Conservation (phyloP, 1,139 yeast genomes). For the Pneumocystis murina region DNA sequence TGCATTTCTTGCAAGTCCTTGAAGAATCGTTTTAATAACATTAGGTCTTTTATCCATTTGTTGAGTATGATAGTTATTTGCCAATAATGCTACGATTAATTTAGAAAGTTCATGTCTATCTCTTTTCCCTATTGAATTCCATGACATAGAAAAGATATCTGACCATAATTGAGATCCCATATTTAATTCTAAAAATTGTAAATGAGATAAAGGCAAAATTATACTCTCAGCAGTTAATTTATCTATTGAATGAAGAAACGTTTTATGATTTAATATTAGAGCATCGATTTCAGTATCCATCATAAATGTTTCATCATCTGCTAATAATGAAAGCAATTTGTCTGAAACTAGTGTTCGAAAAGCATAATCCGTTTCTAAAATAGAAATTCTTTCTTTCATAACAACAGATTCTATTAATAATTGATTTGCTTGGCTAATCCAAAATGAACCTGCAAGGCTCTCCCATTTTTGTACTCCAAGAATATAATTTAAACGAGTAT, state of each 20-base stretch:
- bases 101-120: conserved; percentile 76
- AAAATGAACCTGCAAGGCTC: conserved; percentile 75
- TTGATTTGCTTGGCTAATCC: conserved; percentile 91
- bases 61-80: conserved; percentile 82
- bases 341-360: conserved; percentile 14
- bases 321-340: conserved; percentile 9
- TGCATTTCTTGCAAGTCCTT: conserved; percentile 56
- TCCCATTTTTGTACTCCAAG: conserved; percentile 96
- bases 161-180: conserved; percentile 80
- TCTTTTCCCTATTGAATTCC: conserved; percentile 54
- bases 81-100: conserved; percentile 57
- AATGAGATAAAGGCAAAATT: conserved; percentile 56
- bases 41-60: conserved; percentile 81
- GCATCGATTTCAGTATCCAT: conserved; percentile 14
- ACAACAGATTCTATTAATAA: conserved; percentile 67
- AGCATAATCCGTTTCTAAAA: conserved; percentile 2
- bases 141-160: conserved; percentile 66
- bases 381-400: conserved; percentile 20
- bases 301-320: conserved; percentile 12
- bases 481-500: conserved; percentile 68
- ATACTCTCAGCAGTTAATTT: conserved; percentile 43
- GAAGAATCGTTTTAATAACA: conserved; percentile 69
- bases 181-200: conserved; percentile 69
- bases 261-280: conserved; percentile 28
- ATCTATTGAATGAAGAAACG: conserved; percentile 35